phyloP scores from a whole-genome alignment of 192 early-diverging fungal genomes.

The Chytriomyces sp. region DNA sequence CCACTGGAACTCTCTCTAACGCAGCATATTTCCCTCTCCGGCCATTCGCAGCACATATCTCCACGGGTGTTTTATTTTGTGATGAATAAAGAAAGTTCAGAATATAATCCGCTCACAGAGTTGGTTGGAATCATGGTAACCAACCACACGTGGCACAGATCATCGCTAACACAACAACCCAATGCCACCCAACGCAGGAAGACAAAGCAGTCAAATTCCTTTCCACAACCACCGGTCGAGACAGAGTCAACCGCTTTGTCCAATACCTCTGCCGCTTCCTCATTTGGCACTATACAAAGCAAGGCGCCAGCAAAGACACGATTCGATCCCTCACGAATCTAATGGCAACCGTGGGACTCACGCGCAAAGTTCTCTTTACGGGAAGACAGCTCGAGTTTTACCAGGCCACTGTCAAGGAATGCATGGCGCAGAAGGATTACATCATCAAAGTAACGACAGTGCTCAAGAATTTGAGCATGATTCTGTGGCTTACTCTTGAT shows the following conservation, averaged over 20 bases:
- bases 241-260: slow-evolving; percentile 67
- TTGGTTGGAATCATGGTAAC: not conserved
- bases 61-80: not conserved
- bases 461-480: slow-evolving; percentile 64
- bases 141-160: not conserved
- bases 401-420: slow-evolving; percentile 62
- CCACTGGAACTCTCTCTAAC: not conserved
- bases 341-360: slow-evolving; percentile 60
- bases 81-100: not conserved
- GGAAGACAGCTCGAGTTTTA: slow-evolving; percentile 52
- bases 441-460: slow-evolving; percentile 57
- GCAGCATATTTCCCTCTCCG: not conserved
- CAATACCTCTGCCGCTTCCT: slow-evolving; percentile 83
- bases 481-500: slow-evolving; percentile 67
- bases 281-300: slow-evolving; percentile 53
- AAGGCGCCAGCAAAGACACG: slow-evolving; percentile 56
- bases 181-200: slow-evolving; percentile 1
- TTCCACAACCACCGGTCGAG: slow-evolving; percentile 48
- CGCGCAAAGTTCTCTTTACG: slow-evolving; percentile 74
- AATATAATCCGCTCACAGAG: not conserved
- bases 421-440: slow-evolving; percentile 63
- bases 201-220: slow-evolving; percentile 52
- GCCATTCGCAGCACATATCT: not conserved
- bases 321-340: slow-evolving; percentile 65
- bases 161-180: not conserved